Evolutionary conservation across 129 eudicot genomes (phyloP), one percentile per base, ranked within the genome.

Genomic region (Flaveria sonorensis): DNA sequence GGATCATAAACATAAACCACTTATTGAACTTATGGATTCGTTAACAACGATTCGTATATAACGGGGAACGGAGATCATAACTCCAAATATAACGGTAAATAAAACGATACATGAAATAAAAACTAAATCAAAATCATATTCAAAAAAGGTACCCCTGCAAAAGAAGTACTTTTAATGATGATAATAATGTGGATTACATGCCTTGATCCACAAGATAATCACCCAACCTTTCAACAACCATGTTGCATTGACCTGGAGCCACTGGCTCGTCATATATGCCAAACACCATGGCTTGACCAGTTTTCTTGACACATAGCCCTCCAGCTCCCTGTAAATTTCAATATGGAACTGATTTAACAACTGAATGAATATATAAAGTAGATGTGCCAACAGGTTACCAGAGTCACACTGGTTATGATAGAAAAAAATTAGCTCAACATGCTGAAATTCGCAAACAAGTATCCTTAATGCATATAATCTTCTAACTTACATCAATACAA

Each of bases 221-320:
- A 48, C 91, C 97, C 81, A 92, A 72, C 97, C 85, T 92, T 78
- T 92, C 97, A 21, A 92, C 97, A 57, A 92, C 86, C 89, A 89
- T 87, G 89, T 92, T 92, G 92, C 97, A 89, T 71, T 92, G 96
- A 13, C 96, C 96, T 12, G 96, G 91, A 21, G 91, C 86, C 71
- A 89, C 90, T 0, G 97, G 96, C 82, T 89, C 97, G 6, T 89
- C 91, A 32, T 92, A 89, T 57, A 87, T 39, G 21, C 96, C 93
- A 65, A 92, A 76, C 42, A 89, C 82, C 70, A 92, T 76, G 59
- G 97, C 92, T 70, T 85, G 91, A 7, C 76, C 84, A 16, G 96
- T 92, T 83, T 89, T 92, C 84, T 92, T 92, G 47, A 92, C 70
- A 23, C 90, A 87, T 11, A 85, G 73, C 15, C 97, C 97, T 39